Evolutionary conservation across 768 basidiomycete genomes (phyloP).

Genomic region (Naganishia onofrii): DNA sequence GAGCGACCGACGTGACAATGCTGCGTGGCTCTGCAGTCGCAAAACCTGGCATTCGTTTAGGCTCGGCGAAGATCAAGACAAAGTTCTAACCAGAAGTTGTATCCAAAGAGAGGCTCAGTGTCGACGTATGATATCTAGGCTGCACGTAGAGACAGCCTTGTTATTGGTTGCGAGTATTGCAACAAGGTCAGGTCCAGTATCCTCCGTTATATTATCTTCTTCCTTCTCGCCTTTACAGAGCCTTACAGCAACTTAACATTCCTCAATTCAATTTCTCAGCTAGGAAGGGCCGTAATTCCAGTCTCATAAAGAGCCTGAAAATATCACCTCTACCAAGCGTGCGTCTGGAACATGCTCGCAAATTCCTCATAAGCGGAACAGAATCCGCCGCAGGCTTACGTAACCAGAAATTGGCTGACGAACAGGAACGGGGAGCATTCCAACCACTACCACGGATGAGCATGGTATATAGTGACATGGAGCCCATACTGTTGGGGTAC

Average conservation of each 20-base stretch:
- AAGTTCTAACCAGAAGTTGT: conserved; percentile 4
- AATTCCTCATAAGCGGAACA: not conserved
- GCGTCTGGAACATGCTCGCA: conserved; percentile 7
- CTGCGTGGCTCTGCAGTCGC: not conserved
- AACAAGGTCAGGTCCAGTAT: no score
- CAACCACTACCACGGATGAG: no score
- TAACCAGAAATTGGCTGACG: conserved; percentile 13
- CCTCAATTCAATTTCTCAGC: no score
- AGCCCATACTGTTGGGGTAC: no score
- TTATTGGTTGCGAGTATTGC: no score
- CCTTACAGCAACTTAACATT: no score
- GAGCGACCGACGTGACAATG: not conserved
- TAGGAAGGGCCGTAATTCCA: no score
- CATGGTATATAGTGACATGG: not conserved
- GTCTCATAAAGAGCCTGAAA: not conserved
- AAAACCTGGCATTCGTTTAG: not conserved
- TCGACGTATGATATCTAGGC: not conserved
- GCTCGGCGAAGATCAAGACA: conserved; percentile 1
- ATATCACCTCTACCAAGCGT: not conserved
- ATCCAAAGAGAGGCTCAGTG: not conserved
- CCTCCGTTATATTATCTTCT: no score
- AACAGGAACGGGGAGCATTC: not conserved
- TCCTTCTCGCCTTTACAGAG: not conserved
- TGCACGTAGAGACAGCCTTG: not conserved
- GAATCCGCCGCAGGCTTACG: conserved; percentile 1